Evolutionary conservation across 495 filamentous ascomycete species (phyloP).

Genomic region (Podospora australis): DNA sequence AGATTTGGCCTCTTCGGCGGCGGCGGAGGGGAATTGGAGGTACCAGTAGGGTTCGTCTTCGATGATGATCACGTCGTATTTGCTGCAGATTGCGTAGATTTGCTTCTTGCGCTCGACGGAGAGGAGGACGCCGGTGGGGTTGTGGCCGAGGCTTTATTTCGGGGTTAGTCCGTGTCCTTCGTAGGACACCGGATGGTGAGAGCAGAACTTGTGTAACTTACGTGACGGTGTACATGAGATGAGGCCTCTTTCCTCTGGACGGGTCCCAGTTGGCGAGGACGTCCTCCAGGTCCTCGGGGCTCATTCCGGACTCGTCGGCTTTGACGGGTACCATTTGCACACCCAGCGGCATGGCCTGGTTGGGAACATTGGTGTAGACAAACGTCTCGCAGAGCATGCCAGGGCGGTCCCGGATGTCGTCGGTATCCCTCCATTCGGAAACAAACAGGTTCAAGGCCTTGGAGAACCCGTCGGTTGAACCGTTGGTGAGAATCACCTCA

Average conservation of each 20-base stretch:
- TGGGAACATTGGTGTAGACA: constrained; percentile 67
- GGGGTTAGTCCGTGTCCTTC: constrained; percentile 5
- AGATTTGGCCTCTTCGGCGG: constrained; percentile 43
- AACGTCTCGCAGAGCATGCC: constrained; percentile 72
- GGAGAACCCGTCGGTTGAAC: constrained; percentile 75
- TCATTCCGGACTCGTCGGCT: constrained; percentile 80
- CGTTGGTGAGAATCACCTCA: constrained; percentile 69
- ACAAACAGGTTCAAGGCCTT: constrained; percentile 69
- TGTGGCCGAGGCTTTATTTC: constrained; percentile 69
- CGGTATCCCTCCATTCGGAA: constrained; percentile 63
- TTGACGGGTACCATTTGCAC: constrained; percentile 64
- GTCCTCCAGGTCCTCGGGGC: constrained; percentile 66
- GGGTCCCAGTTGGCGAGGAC: constrained; percentile 77
- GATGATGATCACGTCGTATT: constrained; percentile 84
- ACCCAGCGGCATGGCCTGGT: constrained; percentile 59
- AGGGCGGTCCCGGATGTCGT: constrained; percentile 60
- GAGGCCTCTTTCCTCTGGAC: constrained; percentile 63
- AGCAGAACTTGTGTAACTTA: constrained; percentile 53
- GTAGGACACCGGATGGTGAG: neutral
- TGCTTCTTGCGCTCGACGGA: constrained; percentile 64
- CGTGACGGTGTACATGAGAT: constrained; percentile 87
- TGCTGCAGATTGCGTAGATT: constrained; percentile 72
- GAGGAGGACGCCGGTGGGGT: constrained; percentile 74
- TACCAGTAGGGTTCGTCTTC: constrained; percentile 98
- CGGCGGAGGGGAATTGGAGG: constrained; percentile 74